Base-by-base conservation (phyloP, 148 eudicot genomes). In the Pharnaceum exiguum region DNA sequence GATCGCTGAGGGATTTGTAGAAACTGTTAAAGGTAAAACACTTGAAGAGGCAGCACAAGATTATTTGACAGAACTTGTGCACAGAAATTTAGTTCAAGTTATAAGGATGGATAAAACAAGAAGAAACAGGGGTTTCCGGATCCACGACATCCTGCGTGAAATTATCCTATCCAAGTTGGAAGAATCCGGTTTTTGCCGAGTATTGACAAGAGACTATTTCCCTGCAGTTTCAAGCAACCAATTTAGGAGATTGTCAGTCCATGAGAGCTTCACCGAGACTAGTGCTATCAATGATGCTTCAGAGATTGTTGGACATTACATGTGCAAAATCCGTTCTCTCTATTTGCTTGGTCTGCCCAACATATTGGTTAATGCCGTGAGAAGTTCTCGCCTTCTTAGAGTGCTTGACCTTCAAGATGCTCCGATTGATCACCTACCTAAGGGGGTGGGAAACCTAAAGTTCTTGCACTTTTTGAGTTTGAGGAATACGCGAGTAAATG, bases 351-450 rank as follows among this genome's bases (percentile, higher is more conserved):
- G 51, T 18, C 51, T 46, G 16, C 51, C 29, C n/a, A 19, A 10
- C 3, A 5, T 46, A 8, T 21, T 45, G 25, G 22, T 7, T 5
- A 21, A 12, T 19, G 2, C 7, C 8, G 7, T 19, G 7, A 21
- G 25, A 46, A 46, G 29, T 2, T 24, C 1, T 10, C 29, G 29
- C 18, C 29, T 46, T 2, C 5, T 23, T 4, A 46, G 25, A 46
- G 29, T 46, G 10, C 51, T 46, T 22, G 51, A 46, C 11, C 51
- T 46, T 46, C 51, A 46, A 45, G 51, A 46, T 9, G 51, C 51
- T 46, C 51, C 29, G 10, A 7, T 46, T 5, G 0, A 23, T 46
- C 13, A 23, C 25, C n/a, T 46, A 10, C 51, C 29, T 2, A 3
- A 2, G 23, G 51, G 25, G 29, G 12, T 46, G 27, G 29, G 29